phyloP scores from a whole-genome alignment of 1,284 basidiomycete species.

The Phylloboletellus chloephorus region DNA sequence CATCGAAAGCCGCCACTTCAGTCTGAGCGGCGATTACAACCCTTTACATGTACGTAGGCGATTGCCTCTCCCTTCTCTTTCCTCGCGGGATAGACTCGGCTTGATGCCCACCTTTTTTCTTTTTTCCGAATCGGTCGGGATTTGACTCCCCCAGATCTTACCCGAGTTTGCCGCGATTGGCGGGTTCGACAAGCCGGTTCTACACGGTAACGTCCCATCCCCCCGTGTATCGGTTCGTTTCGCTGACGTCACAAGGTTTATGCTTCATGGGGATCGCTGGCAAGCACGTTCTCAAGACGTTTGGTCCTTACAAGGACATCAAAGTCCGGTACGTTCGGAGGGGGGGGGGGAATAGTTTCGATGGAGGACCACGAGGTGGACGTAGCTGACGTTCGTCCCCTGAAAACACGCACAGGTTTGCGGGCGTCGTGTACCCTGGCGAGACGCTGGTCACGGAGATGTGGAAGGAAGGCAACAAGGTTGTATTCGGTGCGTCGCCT shows the following conservation, averaged over 20 bases:
- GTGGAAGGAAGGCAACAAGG: constrained; percentile 95
- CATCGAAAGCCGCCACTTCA: constrained; percentile 27
- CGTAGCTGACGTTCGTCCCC: too few relatives aligned
- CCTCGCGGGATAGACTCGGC: background rate
- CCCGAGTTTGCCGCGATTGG: constrained; percentile 93
- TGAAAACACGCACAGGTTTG: constrained; percentile 72
- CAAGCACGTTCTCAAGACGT: constrained; percentile 90
- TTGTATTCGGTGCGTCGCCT: constrained; percentile 76
- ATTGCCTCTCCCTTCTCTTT: background rate
- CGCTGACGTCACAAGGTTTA: constrained; percentile 45
- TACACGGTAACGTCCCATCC: constrained; percentile 48
- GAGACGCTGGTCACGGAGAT: constrained; percentile 93
- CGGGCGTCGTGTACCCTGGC: constrained; percentile 90
- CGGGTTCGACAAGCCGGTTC: constrained; percentile 89
- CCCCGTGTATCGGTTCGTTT: background rate
- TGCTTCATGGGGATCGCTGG: constrained; percentile 92
- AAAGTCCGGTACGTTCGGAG: constrained; percentile 90
- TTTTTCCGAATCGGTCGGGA: constrained; percentile 7
- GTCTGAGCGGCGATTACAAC: constrained; percentile 86
- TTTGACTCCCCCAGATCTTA: constrained; percentile 59
- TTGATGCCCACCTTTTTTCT: constrained; percentile 5
- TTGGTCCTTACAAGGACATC: constrained; percentile 86
- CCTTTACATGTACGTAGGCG: constrained; percentile 77
- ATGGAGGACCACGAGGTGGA: too few relatives aligned
- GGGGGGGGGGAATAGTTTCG: too few relatives aligned